phyloP scores from a whole-genome alignment of 2,329 filamentous ascomycete species.

The Fusarium poae region DNA sequence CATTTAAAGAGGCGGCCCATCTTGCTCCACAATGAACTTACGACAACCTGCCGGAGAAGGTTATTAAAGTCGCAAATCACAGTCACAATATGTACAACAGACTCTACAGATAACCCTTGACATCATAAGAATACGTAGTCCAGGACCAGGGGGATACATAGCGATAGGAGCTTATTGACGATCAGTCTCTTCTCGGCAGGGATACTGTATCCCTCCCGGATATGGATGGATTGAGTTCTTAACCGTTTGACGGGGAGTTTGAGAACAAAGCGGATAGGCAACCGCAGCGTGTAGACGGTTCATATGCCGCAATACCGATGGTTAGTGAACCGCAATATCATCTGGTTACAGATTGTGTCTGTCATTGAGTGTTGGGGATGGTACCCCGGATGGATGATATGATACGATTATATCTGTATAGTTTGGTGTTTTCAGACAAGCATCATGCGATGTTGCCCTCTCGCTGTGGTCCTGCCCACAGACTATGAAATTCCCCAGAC shows the following conservation, averaged over 20 bases:
- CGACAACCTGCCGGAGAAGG: conserved; percentile 10
- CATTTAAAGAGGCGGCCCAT: conserved; percentile 12
- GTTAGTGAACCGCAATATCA: conserved; percentile 13
- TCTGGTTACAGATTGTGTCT: conserved; percentile 9
- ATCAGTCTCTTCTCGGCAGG: conserved; percentile 7
- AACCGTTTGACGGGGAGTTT: conserved; percentile 9
- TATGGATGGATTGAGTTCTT: neutral
- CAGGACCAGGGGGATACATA: neutral
- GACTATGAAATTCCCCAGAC: conserved; percentile 29
- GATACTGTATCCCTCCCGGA: conserved; percentile 32
- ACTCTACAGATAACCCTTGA: conserved; percentile 1
- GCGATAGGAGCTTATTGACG: neutral
- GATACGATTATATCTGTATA: conserved; percentile 21
- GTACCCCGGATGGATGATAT: conserved; percentile 39
- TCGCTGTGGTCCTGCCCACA: conserved; percentile 3
- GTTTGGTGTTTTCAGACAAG: conserved; percentile 16
- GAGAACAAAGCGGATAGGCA: conserved; percentile 12
- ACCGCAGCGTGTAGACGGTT: conserved; percentile 1
- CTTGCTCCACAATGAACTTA: conserved; percentile 18
- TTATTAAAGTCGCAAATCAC: neutral
- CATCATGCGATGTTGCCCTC: conserved; percentile 40
- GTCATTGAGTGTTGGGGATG: conserved; percentile 41
- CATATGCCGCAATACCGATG: conserved; percentile 15
- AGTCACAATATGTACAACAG: conserved; percentile 5
- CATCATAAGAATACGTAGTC: neutral